Base-by-base conservation (phyloP, 257 asterid species). In the Eucommia ulmoides region DNA sequence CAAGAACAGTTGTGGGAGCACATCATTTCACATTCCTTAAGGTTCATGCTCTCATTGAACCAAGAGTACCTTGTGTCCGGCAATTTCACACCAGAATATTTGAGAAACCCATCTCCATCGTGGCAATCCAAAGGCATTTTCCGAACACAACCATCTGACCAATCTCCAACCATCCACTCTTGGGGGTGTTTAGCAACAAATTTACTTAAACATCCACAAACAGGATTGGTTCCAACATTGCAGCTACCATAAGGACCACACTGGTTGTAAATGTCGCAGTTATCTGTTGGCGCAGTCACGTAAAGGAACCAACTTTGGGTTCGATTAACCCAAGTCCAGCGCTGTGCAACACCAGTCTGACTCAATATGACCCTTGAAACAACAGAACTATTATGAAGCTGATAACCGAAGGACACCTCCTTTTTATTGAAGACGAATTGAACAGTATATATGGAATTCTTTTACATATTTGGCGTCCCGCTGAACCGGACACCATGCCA, bases 201-300 rank as follows among this genome's bases (percentile, higher is more conserved):
- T 19, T 53, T 67, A 33, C 47, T 42, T 29, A 63, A n/a, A 26
- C 78, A 66, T 25, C 59, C 55, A 26, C 78, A 64, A 23, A 45
- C 18, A 2, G 55, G 44, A 25, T 64, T 57, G 19, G 46, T 48
- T 15, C 51, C 55, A 21, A 47, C 29, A n/a, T 47, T 19, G n/a
- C n/a, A n/a, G n/a, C n/a, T n/a, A n/a, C n/a, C n/a, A n/a, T n/a
- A n/a, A n/a, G n/a, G n/a, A n/a, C 72, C 72, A 41, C 78, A 70
- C 10, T 3, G 11, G 20, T 53, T 55, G 12, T 65, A 74, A 3
- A 0, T 24, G 38, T 61, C 75, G 18, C 82, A 74, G 7, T 20
- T 21, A 56, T 74, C 78, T 0, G 7, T n/a, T 3, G 68, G 78
- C 24, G 25, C 8, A 15, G 53, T 22, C 15, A 56, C 17, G 42